These are phyloP conservation scores for Kodamaea nitidulidarum DNA, from an alignment of 805 yeast species.

Conservation along the genomic window DNA sequence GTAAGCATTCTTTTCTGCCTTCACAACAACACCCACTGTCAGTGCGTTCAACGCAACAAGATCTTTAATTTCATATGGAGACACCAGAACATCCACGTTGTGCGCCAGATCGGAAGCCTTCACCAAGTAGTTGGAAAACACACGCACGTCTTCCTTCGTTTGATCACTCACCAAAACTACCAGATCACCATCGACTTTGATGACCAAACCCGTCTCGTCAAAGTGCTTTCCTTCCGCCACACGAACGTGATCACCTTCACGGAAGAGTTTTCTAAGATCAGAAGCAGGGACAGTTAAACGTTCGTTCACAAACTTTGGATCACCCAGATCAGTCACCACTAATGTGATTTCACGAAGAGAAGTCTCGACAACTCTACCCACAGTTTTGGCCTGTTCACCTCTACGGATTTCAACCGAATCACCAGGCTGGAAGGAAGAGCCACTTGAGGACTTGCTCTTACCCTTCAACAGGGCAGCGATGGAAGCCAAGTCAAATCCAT, in stretches of 20 bases:
- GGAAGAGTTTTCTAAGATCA: constrained; percentile 79
- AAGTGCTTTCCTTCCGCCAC: constrained; percentile 86
- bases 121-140: constrained; percentile 85
- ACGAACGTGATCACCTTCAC: constrained; percentile 92
- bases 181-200: constrained; percentile 73
- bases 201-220: constrained; percentile 94
- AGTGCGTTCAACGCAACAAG: constrained; percentile 83
- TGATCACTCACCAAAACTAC: constrained; percentile 89
- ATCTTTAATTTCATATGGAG: constrained; percentile 83
- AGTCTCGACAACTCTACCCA: constrained; percentile 72
- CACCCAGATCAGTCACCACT: constrained; percentile 51
- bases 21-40: constrained; percentile 82
- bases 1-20: constrained; percentile 84
- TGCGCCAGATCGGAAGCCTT: constrained; percentile 83
- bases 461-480: constrained; percentile 83
- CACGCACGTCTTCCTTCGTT: constrained; percentile 82
- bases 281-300: constrained; percentile 76
- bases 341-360: constrained; percentile 53
- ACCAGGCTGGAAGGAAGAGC: constrained; percentile 72
- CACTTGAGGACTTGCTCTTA: constrained; percentile 27
- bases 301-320: constrained; percentile 50
- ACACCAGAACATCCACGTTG: constrained; percentile 55
- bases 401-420: constrained; percentile 87
- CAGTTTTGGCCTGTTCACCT: constrained; percentile 91
- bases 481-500: constrained; percentile 79